Base-by-base conservation (phyloP, 2,329 filamentous ascomycete species). In the Pseudogymnoascus sp. region DNA sequence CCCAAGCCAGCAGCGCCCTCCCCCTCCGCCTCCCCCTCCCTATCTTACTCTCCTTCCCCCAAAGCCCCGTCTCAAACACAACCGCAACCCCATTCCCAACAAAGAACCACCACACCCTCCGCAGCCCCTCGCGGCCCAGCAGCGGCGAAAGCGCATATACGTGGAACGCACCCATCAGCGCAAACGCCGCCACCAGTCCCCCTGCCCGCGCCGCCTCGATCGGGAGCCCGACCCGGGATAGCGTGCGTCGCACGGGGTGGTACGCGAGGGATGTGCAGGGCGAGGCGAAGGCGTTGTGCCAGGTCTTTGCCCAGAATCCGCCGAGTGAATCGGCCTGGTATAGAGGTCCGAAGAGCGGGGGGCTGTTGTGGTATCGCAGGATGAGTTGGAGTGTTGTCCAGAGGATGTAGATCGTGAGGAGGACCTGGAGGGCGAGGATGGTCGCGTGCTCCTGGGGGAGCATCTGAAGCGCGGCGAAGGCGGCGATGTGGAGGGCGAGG, bases 261-360 rank as follows among this genome's bases (percentile, higher is more conserved):
- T 78, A 78, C 7, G 73, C 75, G n/a, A 78, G 70, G 6, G 71
- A 74, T 5, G 71, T 72, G 50, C 75, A 77, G 0, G 76, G 76
- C 31, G 75, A 72, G 7, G 76, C 71, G 65, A 78, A 78, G 0
- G 71, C 74, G 61, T 76, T 78, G 61, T 78, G 76, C 76, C 76
- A 78, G 17, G 74, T 77, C 65, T 77, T 75, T 13, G 72, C 73
- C 76, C 76, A 78, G 62, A 76, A 77, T 2, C 72, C 73, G 1
- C 70, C 69, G 36, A 77, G 65, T 47, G 74, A 76, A 62, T 76
- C 71, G 5, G 71, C 72, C 9, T 69, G 65, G 63, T 77, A 78
- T 23, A 78, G 63, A 6, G 76, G 76, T 0, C 76, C 76, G 62
- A 78, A 78, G 1, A 78, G 70, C 17, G 76, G 72, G 13, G 73